These are phyloP conservation scores for Lachnellula arida DNA, from an alignment of 2,329 filamentous ascomycete species.

Conservation along the genomic window DNA sequence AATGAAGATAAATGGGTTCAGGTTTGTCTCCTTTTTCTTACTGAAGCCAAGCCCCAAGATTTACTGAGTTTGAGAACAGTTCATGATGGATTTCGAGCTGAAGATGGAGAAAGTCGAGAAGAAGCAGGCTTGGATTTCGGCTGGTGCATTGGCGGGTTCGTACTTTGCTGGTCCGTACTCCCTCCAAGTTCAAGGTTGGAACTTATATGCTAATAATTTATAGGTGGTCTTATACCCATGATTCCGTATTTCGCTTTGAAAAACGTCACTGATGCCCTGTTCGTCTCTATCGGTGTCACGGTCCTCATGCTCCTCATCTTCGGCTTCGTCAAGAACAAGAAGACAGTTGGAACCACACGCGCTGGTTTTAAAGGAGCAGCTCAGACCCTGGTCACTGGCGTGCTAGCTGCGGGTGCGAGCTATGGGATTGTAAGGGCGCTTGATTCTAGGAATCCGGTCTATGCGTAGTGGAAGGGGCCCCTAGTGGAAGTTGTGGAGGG, in stretches of 20 bases:
- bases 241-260: slow-evolving; percentile 46
- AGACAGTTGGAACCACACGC: slow-evolving; percentile 40
- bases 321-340: slow-evolving; percentile 43
- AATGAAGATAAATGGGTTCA: slow-evolving; percentile 15
- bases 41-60: neutral
- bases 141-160: slow-evolving; percentile 25
- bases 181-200: neutral
- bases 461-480: neutral
- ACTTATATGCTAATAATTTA: slow-evolving; percentile 1
- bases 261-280: slow-evolving; percentile 38
- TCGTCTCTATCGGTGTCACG: slow-evolving; percentile 48
- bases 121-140: slow-evolving; percentile 25
- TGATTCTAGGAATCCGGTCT: slow-evolving; percentile 33
- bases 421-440: slow-evolving; percentile 58
- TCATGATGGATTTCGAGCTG: slow-evolving; percentile 46
- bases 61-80: slow-evolving; percentile 20
- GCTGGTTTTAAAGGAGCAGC: slow-evolving; percentile 55
- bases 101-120: slow-evolving; percentile 34
- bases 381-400: slow-evolving; percentile 61
- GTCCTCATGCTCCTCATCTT: slow-evolving; percentile 45
- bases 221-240: slow-evolving; percentile 42
- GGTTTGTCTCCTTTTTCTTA: slow-evolving; percentile 5
- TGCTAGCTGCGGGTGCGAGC: slow-evolving; percentile 60
- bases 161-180: slow-evolving; percentile 31
- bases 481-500: neutral